Percentiles rank a stretch among this genome's conserved stretches.
phyloP scores from a whole-genome alignment of 495 filamentous ascomycete species.

The Paragyromitra xinjiangensis region DNA sequence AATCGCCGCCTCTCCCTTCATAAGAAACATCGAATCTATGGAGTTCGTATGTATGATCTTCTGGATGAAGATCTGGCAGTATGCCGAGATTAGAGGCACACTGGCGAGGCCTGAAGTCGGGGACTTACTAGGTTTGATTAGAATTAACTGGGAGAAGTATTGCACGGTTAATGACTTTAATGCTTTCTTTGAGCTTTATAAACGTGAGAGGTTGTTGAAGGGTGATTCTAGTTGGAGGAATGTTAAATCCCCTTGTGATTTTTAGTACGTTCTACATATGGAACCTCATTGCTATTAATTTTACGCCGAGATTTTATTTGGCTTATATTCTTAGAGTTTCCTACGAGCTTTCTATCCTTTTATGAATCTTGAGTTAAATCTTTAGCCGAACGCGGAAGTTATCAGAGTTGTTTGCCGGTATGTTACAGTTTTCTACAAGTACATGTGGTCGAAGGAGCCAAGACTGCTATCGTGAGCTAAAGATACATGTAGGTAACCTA shows the following conservation, averaged over 20 bases:
- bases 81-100: neutral
- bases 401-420: neutral
- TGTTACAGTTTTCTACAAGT: neutral
- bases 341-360: neutral
- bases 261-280: neutral
- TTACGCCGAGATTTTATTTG: neutral
- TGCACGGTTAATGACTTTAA: constrained; percentile 33
- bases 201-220: neutral
- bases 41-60: constrained; percentile 2
- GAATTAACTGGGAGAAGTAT: constrained; percentile 1
- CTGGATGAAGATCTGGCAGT: neutral
- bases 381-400: too few species aligned
- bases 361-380: neutral
- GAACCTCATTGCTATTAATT: neutral
- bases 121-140: neutral
- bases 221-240: constrained; percentile 16
- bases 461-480: too few species aligned
- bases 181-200: constrained; percentile 31
- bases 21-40: neutral
- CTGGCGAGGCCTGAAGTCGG: neutral
- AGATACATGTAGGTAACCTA: too few species aligned
- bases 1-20: neutral
- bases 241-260: constrained; percentile 8
- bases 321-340: neutral
- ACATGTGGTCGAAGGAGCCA: neutral